A percentile compares a stretch with the other conserved stretches of the same genome.
Evolutionary conservation across 2,329 filamentous ascomycete genomes (phyloP).

Genomic region (Apiospora saccharicola): DNA sequence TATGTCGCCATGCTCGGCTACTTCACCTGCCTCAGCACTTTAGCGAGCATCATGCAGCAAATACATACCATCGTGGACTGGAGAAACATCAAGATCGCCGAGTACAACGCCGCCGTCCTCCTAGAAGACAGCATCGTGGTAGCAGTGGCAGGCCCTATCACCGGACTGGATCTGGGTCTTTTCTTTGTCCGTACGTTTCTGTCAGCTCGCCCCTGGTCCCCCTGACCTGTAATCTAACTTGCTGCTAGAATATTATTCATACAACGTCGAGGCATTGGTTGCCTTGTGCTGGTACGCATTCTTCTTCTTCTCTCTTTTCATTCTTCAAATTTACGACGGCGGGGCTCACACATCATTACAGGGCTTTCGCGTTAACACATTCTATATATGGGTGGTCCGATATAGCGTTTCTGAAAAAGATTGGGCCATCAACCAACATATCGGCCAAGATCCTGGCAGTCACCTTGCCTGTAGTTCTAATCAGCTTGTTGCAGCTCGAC

Average conservation of each 20-base stretch:
- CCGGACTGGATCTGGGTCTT: constrained; percentile 50
- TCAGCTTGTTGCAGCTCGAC: constrained; percentile 42
- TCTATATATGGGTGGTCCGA: constrained; percentile 43
- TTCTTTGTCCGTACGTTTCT: constrained; percentile 55
- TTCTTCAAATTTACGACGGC: neutral
- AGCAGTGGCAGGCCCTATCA: constrained; percentile 50
- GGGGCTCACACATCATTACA: constrained; percentile 28
- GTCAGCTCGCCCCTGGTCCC: neutral
- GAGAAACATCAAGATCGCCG: constrained; percentile 48
- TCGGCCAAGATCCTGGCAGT: constrained; percentile 46
- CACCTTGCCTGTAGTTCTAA: constrained; percentile 44
- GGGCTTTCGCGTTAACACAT: constrained; percentile 47
- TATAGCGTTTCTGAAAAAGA: constrained; percentile 37
- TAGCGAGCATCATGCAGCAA: constrained; percentile 52
- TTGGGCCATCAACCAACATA: constrained; percentile 36
- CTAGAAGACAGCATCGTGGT: constrained; percentile 49
- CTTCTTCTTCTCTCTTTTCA: neutral
- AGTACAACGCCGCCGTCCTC: constrained; percentile 46
- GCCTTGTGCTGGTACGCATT: constrained; percentile 53
- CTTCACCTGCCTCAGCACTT: constrained; percentile 46
- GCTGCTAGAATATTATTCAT: constrained; percentile 55
- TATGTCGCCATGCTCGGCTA: constrained; percentile 49
- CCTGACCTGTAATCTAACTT: neutral
- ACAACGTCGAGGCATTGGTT: constrained; percentile 57
- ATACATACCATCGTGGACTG: constrained; percentile 49